These are phyloP conservation scores for Botrytis porri DNA, from an alignment of 2,329 filamentous ascomycete species.

Conservation along the genomic window DNA sequence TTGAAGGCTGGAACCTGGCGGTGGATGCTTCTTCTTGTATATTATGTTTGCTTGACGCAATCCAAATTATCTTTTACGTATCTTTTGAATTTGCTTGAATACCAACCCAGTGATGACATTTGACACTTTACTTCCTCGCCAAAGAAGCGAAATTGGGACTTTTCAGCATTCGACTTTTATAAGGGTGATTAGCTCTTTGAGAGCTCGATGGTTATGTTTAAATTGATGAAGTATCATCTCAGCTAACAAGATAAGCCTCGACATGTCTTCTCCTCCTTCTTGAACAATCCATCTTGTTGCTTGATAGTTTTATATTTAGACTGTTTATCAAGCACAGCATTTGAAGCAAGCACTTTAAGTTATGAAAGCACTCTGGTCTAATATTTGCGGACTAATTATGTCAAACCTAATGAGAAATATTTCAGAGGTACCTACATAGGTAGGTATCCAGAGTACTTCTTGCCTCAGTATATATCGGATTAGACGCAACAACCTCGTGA, in stretches of 20 bases:
- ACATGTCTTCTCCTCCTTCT: not conserved
- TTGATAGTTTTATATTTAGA: not conserved
- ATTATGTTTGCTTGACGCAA: constrained; percentile 1
- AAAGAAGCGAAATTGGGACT: not conserved
- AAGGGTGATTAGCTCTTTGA: not conserved
- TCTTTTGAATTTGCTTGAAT: not conserved
- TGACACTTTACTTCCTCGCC: not conserved
- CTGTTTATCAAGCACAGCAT: not conserved
- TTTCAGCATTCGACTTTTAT: not conserved
- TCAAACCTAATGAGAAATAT: not conserved
- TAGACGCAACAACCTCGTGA: not conserved
- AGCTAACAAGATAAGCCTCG: not conserved
- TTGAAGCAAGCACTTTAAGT: not conserved
- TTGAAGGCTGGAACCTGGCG: not conserved
- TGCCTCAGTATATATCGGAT: no score
- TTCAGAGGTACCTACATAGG: not conserved
- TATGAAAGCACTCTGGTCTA: not conserved
- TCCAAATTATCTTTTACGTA: not conserved
- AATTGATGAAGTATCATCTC: not conserved
- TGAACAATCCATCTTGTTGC: not conserved
- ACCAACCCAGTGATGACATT: not conserved
- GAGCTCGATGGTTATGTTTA: not conserved
- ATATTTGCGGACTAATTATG: not conserved
- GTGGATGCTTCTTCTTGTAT: constrained; percentile 1
- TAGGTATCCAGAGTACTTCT: not conserved